Base-by-base conservation (phyloP, 768 basidiomycete genomes). In the Psilocybe sp. region DNA sequence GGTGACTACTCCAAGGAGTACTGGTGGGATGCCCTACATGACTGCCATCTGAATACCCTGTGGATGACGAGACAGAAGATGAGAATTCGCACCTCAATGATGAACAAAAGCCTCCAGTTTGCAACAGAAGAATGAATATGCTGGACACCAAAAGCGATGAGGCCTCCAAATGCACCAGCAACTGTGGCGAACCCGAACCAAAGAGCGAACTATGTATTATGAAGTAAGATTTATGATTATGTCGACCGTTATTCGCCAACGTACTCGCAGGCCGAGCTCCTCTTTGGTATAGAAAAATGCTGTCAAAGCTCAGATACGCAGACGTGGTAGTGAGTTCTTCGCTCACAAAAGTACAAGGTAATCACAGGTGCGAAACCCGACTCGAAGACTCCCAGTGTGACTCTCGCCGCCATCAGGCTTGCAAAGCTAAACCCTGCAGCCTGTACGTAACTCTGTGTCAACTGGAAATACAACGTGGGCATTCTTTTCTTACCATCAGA, bases 121-220 rank as follows among this genome's bases (percentile, higher is more conserved):
- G 70, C 61, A 28, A 85, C 64, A 4, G 74, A 56, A 0, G 73
- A 53, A 47, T 82, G 66, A 1, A 72, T 73, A 60, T 89, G 78
- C 55, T 89, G 85, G 9, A 92, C 72, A 1, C 88, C 90, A 54
- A 87, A 92, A 3, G 90, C 89, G 37, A 92, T 79, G 40, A 91
- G 68, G n/a, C 90, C 89, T 12, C 89, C 88, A 52, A 92, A 92
- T 5, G 90, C 90, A 18, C 89, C 89, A 4, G 90, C 87, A 4
- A 89, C 80, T 2, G 89, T 88, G 4, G 89, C 88, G 60, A 90
- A 92, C 8, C 85, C 86, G 52, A 90, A 92, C 85, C 87, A 90
- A 58, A 87, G 81, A 1, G 86, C 87, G 77, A 86, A 78, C 69
- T 78, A 47, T 15, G 43, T 4, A 32, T n/a, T 41, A 13, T 35